Conservation (phyloP, 1,284 basidiomycete genomes). For the Agroathelia rolfsii region DNA sequence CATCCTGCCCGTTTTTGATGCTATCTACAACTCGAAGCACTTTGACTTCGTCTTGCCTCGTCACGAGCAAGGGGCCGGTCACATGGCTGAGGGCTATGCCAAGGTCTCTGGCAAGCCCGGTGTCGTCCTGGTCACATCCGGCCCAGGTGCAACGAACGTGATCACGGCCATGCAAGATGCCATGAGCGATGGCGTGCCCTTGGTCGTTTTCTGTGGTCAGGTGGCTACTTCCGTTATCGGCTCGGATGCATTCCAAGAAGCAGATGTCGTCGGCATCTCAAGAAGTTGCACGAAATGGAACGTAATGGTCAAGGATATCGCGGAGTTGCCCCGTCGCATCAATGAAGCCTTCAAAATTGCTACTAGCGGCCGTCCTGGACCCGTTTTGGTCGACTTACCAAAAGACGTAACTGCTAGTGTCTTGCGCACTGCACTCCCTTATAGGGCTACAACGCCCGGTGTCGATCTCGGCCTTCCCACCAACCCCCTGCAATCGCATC, state of each 20-base stretch:
- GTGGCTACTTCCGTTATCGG: slow-evolving; percentile 98
- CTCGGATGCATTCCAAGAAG: slow-evolving; percentile 97
- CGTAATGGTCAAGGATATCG: slow-evolving; percentile 97
- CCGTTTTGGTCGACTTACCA: slow-evolving; percentile 94
- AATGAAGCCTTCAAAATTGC: slow-evolving; percentile 99
- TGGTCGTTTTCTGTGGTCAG: slow-evolving; percentile 95
- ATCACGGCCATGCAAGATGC: slow-evolving; percentile 98
- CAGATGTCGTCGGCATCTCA: slow-evolving; percentile 93
- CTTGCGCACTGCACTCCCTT: slow-evolving; percentile 79
- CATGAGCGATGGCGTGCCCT: slow-evolving; percentile 86
- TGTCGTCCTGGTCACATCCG: slow-evolving; percentile 95
- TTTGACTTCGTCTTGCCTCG: slow-evolving; percentile 95
- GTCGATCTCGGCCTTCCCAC: slow-evolving; percentile 67
- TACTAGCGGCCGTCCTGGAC: slow-evolving; percentile 91
- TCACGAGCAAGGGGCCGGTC: slow-evolving; percentile 96
- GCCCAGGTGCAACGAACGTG: slow-evolving; percentile 96
- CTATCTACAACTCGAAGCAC: slow-evolving; percentile 93
- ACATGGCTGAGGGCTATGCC: slow-evolving; percentile 98
- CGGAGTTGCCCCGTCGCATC: slow-evolving; percentile 89
- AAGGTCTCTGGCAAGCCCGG: slow-evolving; percentile 96
- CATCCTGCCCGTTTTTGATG: slow-evolving; percentile 97
- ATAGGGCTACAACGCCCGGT: slow-evolving; percentile 83
- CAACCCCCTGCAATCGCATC: slow-evolving; percentile 58
- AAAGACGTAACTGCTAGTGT: slow-evolving; percentile 96
- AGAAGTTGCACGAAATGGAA: slow-evolving; percentile 99